Conservation (phyloP, 1,284 basidiomycete genomes). For the Violaceomyces palustris region DNA sequence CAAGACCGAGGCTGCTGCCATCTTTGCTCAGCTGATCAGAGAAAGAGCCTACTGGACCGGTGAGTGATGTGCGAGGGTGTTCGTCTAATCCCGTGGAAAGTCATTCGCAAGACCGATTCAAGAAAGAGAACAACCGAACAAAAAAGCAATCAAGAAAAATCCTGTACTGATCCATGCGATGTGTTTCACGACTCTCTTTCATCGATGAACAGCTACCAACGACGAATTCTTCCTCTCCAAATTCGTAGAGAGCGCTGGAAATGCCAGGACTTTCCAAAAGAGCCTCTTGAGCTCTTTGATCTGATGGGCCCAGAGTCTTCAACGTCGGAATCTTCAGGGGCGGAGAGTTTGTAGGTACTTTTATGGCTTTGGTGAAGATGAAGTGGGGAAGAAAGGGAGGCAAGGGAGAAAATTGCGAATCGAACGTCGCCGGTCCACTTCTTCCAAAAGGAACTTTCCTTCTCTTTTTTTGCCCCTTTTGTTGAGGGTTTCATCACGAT, state of each 20-base stretch:
- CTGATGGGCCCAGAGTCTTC: too few relatives aligned
- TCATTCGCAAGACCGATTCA: neutral
- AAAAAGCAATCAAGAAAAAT: neutral
- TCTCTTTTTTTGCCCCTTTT: too few relatives aligned
- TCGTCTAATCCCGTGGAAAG: neutral
- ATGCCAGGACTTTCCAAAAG: constrained; percentile 31
- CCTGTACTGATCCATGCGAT: neutral
- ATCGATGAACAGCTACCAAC: constrained; percentile 14
- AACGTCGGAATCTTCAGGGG: too few relatives aligned
- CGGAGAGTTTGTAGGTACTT: too few relatives aligned
- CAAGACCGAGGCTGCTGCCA: constrained; percentile 24
- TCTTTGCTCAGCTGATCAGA: constrained; percentile 30
- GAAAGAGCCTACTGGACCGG: constrained; percentile 26
- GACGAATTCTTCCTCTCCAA: constrained; percentile 45
- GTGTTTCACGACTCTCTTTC: neutral
- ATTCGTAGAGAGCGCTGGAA: constrained; percentile 43
- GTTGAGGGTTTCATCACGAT: too few relatives aligned
- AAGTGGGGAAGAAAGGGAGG: too few relatives aligned
- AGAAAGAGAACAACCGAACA: neutral
- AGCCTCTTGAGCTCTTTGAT: too few relatives aligned
- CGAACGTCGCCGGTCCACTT: too few relatives aligned
- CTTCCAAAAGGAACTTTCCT: too few relatives aligned
- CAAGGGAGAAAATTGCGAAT: too few relatives aligned
- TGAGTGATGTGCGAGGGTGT: neutral
- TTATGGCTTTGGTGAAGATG: too few relatives aligned